phyloP scores from a whole-genome alignment of 2,329 filamentous ascomycete species.

The Fusarium poae region DNA sequence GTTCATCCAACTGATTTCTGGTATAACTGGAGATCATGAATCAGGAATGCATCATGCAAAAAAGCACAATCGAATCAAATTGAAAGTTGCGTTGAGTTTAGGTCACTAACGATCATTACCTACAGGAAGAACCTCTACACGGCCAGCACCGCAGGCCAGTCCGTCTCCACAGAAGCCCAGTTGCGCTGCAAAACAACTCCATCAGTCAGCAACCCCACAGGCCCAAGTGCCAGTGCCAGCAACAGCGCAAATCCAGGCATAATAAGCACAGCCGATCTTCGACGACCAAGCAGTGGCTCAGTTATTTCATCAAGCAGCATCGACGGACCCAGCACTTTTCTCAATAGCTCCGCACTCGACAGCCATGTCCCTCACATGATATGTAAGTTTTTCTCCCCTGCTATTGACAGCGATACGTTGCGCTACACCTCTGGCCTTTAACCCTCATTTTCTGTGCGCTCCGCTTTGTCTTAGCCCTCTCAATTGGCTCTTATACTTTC shows the following conservation, averaged over 20 bases:
- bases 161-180: constrained; percentile 60
- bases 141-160: constrained; percentile 54
- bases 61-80: constrained; percentile 7
- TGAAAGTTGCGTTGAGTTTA: constrained; percentile 15
- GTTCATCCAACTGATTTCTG: constrained; percentile 6
- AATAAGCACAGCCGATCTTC: constrained; percentile 55
- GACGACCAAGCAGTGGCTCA: constrained; percentile 55
- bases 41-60: constrained; percentile 34
- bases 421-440: constrained; percentile 22
- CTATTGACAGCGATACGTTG: constrained; percentile 3
- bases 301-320: constrained; percentile 52
- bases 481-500: constrained; percentile 36
- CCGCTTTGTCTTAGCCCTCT: background rate
- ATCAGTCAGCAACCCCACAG: constrained; percentile 44
- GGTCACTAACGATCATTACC: constrained; percentile 46
- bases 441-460: constrained; percentile 41
- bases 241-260: constrained; percentile 29
- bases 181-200: constrained; percentile 56
- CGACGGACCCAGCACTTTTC: constrained; percentile 46
- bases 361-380: constrained; percentile 63
- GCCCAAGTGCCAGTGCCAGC: constrained; percentile 7
- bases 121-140: constrained; percentile 61
- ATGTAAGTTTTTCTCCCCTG: constrained; percentile 57
- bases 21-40: constrained; percentile 20
- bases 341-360: constrained; percentile 52